A percentile compares a stretch with the other conserved stretches of the same genome.
phyloP scores from a whole-genome alignment of 345 rosid genomes.

The Ceriops decandra region DNA sequence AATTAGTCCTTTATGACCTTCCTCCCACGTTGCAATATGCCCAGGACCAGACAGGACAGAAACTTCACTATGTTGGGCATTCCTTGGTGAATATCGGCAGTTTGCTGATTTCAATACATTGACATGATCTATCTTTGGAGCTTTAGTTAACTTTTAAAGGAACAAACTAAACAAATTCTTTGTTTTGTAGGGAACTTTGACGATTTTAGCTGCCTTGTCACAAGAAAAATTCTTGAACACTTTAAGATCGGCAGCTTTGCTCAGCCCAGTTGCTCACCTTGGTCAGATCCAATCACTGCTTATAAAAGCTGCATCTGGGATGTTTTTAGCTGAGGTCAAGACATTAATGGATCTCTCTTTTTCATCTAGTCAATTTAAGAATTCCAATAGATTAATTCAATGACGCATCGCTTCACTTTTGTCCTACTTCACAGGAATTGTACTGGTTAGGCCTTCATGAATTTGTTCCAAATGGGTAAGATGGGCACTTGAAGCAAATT shows the following conservation, averaged over 20 bases:
- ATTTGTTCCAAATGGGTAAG: slow-evolving; percentile 40
- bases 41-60: slow-evolving; percentile 26
- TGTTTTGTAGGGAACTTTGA: slow-evolving; percentile 38
- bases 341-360: not conserved
- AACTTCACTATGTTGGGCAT: slow-evolving; percentile 31
- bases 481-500: not conserved
- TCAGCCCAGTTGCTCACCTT: slow-evolving; percentile 43
- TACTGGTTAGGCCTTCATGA: slow-evolving; percentile 42
- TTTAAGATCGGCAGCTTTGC: slow-evolving; percentile 40
- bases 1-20: slow-evolving; percentile 27
- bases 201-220: slow-evolving; percentile 41
- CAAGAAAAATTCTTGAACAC: slow-evolving; percentile 23
- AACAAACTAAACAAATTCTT: not conserved
- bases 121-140: too few relatives aligned
- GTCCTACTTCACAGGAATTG: slow-evolving; percentile 22
- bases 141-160: not conserved
- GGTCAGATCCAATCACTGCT: slow-evolving; percentile 25
- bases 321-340: slow-evolving; percentile 32
- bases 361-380: not conserved
- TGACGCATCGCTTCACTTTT: not conserved
- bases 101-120: not conserved
- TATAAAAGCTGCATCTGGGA: slow-evolving; percentile 26
- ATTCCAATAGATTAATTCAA: not conserved
- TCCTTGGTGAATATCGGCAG: slow-evolving; percentile 13
- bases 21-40: slow-evolving; percentile 23